These are phyloP conservation scores for Gynostemma pentaphyllum DNA, from an alignment of 306 rosid species.

Conservation along the genomic window DNA sequence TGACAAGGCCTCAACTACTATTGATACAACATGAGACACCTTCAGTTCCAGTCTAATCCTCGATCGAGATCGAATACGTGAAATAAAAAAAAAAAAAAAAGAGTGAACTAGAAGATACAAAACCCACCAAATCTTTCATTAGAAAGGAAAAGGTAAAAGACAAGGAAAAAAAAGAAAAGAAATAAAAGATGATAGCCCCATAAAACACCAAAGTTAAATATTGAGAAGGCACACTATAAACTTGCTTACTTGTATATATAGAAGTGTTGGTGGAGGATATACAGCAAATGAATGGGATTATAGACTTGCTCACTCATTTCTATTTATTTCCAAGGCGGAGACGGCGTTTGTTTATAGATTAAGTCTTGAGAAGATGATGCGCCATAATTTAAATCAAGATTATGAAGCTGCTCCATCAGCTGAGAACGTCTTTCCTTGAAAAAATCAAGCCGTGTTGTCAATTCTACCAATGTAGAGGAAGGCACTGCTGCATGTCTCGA, in stretches of 20 bases:
- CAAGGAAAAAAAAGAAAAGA: not conserved
- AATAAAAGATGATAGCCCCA: not conserved
- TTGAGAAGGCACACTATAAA: not conserved
- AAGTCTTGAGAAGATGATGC: conserved; percentile 61
- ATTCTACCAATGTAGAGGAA: conserved; percentile 81
- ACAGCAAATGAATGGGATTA: conserved; percentile 2
- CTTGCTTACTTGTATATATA: not conserved
- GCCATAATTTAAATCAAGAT: conserved; percentile 88
- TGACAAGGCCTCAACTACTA: conserved; percentile 7
- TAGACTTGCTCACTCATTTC: not conserved
- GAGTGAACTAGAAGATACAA: conserved; percentile 6
- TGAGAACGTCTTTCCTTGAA: conserved; percentile 98
- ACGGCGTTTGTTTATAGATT: conserved; percentile 68
- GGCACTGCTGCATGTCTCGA: conserved; percentile 70
- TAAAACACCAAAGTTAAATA: conserved; percentile 6
- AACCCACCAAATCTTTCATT: conserved; percentile 9
- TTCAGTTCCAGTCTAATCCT: conserved; percentile 6
- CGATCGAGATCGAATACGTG: not conserved
- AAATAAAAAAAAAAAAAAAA: not conserved
- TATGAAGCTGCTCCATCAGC: conserved; percentile 97
- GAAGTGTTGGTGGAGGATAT: conserved; percentile 4
- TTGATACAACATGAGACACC: conserved; percentile 2
- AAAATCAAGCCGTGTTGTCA: conserved; percentile 93
- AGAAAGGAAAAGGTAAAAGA: not conserved
- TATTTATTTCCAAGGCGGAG: conserved; percentile 74